Base-by-base conservation (phyloP, 179 eudicot species). In the Heliamphora pulchella region DNA sequence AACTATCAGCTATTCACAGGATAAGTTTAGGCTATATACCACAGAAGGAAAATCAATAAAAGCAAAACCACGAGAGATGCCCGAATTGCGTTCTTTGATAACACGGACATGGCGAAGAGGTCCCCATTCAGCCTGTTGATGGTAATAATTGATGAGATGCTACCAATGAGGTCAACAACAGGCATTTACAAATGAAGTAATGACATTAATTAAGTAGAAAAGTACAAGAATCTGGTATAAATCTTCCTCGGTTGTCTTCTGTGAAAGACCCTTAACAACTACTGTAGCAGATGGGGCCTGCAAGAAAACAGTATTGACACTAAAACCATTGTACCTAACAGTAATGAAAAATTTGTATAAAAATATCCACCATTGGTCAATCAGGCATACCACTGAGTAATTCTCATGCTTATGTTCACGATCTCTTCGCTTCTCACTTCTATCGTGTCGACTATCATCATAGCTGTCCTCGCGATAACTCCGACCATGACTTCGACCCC, bases 61-160 rank as follows among this genome's bases (percentile, higher is more conserved):
- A 71, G 99, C 98, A 88, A 96, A 96, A 79, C 99, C 99, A 81
- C 98, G 97, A 73, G 99, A 96, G 78, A 87, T 66, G 81, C 98
- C 97, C 80, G 97, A 96, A 83, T 81, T 91, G 62, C 97, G 87
- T 89, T 96, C 99, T 86, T 91, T 96, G 78, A 96, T 92, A 58
- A 96, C 94, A 77, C 98, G 96, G 74, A 93, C 98, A 87, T 96
- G 91, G 66, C 96, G 96, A 75, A 96, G 92, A 63, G 99, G 99
- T 46, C 97, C 99, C 99, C 99, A 96, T 82, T 96, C 99, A 85
- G 98, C 98, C 99, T 96, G 85, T 79, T 77, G 65, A 80, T 53
- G 48, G 14, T 17, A 79, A 76, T 47, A 55, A 59, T 31, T 13
- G 48, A 58, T 44, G 9, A 82, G 70, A 65, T 39, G n/a, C 39